Conservation (phyloP, 116 monocot species). For the Posidonia oceanica region DNA sequence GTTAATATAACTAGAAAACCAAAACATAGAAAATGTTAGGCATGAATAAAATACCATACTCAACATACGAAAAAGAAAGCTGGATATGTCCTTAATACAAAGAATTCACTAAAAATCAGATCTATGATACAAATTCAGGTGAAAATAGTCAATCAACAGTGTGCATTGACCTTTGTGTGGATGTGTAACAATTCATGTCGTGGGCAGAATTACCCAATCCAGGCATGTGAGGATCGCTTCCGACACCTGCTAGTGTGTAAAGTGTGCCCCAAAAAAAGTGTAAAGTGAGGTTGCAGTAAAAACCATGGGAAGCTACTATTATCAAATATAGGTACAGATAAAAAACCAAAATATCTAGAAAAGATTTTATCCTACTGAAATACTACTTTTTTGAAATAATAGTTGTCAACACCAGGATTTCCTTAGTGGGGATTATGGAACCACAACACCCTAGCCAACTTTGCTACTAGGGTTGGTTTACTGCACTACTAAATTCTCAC, state of each 20-base stretch:
- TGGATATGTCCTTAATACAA: neutral
- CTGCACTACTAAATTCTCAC: no score
- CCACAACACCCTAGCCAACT: no score
- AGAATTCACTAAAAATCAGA: neutral
- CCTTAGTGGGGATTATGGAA: no score
- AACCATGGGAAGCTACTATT: neutral
- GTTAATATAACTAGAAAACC: slow-evolving; percentile 27
- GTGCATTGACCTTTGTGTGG: slow-evolving; percentile 88
- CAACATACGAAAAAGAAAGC: neutral
- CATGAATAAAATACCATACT: neutral
- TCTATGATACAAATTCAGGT: slow-evolving; percentile 4
- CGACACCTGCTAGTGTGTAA: slow-evolving; percentile 75
- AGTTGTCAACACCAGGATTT: no score
- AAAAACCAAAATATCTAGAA: no score
- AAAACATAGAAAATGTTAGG: slow-evolving; percentile 4
- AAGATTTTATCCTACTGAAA: no score
- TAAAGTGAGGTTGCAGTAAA: slow-evolving; percentile 23
- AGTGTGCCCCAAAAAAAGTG: slow-evolving; percentile 64
- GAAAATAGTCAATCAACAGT: neutral
- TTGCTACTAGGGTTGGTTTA: no score
- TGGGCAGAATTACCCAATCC: slow-evolving; percentile 71
- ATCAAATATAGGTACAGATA: no score
- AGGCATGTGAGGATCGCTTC: slow-evolving; percentile 73
- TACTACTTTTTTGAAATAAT: no score
- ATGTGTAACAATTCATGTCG: slow-evolving; percentile 66